These are phyloP conservation scores for Basidiobolus heterosporus DNA, from an alignment of 371 early-diverging fungal genomes.

Conservation along the genomic window DNA sequence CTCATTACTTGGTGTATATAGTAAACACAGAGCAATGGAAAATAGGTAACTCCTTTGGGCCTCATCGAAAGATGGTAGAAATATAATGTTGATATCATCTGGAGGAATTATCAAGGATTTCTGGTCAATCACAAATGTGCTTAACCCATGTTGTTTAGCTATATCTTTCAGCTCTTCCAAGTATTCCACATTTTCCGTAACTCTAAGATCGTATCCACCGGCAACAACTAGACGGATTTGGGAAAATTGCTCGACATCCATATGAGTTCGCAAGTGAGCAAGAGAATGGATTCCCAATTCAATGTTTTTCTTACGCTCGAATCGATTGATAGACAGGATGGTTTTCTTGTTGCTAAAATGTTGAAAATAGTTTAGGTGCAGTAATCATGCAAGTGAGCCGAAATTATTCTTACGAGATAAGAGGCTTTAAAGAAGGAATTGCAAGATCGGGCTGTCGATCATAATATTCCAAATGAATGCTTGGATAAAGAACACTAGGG, in stretches of 20 bases:
- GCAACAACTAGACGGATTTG: conserved; percentile 54
- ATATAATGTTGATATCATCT: conserved; percentile 45
- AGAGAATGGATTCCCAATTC: conserved; percentile 65
- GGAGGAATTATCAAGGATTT: conserved; percentile 14
- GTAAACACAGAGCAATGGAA: conserved; percentile 31
- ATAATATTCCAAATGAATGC: conserved; percentile 57
- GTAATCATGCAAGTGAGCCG: too few species aligned
- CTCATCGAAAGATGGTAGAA: conserved; percentile 77
- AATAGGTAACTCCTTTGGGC: conserved; percentile 59
- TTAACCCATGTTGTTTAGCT: conserved; percentile 24
- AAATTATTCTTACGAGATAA: conserved; percentile 23
- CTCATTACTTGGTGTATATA: conserved; percentile 88
- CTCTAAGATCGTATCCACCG: conserved; percentile 77
- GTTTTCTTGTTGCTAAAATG: conserved; percentile 19
- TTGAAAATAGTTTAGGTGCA: too few species aligned
- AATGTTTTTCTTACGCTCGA: conserved; percentile 89
- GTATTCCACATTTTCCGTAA: conserved; percentile 73
- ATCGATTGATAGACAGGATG: conserved; percentile 74
- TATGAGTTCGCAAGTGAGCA: conserved; percentile 21
- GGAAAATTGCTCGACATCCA: conserved; percentile 14
- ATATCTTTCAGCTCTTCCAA: conserved; percentile 44
- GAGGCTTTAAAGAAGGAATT: conserved; percentile 28
- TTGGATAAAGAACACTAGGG: conserved; percentile 73
- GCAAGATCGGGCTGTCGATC: conserved; percentile 30
- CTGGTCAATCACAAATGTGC: conserved; percentile 5